phyloP scores from a whole-genome alignment of 2,329 filamentous ascomycete genomes.

The Triangularia setosa region DNA sequence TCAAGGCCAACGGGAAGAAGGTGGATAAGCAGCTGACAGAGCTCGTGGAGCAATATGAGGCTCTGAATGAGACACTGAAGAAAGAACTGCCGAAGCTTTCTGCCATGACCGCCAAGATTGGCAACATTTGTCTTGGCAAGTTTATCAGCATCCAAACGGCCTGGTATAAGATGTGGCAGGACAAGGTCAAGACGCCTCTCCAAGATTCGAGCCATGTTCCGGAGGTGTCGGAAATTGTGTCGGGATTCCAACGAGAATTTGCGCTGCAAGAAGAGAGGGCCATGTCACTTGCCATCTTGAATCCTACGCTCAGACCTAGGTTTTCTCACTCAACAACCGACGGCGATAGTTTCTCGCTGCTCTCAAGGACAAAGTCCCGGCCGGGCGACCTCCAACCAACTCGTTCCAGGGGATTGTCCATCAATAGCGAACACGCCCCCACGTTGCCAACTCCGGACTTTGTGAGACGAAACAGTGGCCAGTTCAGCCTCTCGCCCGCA shows the following conservation, averaged over 20 bases:
- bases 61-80: conserved; percentile 88
- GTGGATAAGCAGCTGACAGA: conserved; percentile 81
- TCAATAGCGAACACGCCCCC: conserved; percentile 61
- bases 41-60: conserved; percentile 82
- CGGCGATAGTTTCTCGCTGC: conserved; percentile 46
- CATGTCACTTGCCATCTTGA: conserved; percentile 70
- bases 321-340: conserved; percentile 54
- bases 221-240: conserved; percentile 68
- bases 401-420: conserved; percentile 56
- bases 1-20: conserved; percentile 77
- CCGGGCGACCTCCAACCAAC: conserved; percentile 44
- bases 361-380: conserved; percentile 44
- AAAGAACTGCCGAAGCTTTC: conserved; percentile 87
- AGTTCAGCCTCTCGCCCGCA: conserved; percentile 59
- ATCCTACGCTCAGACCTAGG: conserved; percentile 60
- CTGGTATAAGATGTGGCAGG: conserved; percentile 81
- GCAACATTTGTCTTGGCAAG: conserved; percentile 76
- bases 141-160: conserved; percentile 79
- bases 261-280: conserved; percentile 70
- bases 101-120: conserved; percentile 72
- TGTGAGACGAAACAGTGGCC: conserved; percentile 60
- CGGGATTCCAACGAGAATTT: conserved; percentile 75
- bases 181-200: conserved; percentile 74
- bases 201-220: conserved; percentile 60
- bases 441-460: conserved; percentile 64